Base-by-base conservation (phyloP, 2,329 filamentous ascomycete species). In the Penicillium decumbens region DNA sequence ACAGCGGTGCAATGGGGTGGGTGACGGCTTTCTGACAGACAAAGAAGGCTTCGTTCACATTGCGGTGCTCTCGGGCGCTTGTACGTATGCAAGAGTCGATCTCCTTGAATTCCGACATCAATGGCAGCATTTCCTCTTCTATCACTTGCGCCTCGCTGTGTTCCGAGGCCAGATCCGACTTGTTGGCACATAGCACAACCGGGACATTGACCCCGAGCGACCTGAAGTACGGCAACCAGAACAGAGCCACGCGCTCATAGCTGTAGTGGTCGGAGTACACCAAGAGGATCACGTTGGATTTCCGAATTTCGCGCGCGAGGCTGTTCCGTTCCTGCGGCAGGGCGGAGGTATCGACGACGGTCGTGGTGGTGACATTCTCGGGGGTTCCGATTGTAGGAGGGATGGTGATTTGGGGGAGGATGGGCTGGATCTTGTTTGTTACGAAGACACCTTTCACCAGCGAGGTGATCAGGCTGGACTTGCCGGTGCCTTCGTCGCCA, bases 181-280 rank as follows among this genome's bases (percentile, higher is more conserved):
- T 98, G 77, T 97, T 97, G 65, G 93, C 90, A 65, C 93, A 97
- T 49, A 98, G 76, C 39, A 98, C 91, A 9, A 98, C 93, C 0
- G 93, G 93, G 20, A 98, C 90, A 67, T 98, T 98, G 66, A 98
- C 93, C n/a, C 93, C 93, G 33, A 98, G 81, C 3, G 91, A 95
- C 53, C 93, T 87, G 66, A 98, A 97, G 72, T 96, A 95, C 9
- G 93, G 93, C 81, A 98, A 87, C 93, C 93, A 98, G 72, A 97
- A 98, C 40, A 98, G 78, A 3, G 92, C 93, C 3, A 98, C 91
- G 32, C 93, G 80, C 69, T 98, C 93, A 75, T 97, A 98, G 78
- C 91, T 97, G 76, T 98, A 98, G 73, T 97, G 92, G 69, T 98
- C 93, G 58, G 91, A 91, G 71, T 98, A 98, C 47, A 98, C 91